These are phyloP conservation scores for Sclerotiophoma versabilis DNA, from an alignment of 2,329 filamentous ascomycete genomes.

Conservation along the genomic window DNA sequence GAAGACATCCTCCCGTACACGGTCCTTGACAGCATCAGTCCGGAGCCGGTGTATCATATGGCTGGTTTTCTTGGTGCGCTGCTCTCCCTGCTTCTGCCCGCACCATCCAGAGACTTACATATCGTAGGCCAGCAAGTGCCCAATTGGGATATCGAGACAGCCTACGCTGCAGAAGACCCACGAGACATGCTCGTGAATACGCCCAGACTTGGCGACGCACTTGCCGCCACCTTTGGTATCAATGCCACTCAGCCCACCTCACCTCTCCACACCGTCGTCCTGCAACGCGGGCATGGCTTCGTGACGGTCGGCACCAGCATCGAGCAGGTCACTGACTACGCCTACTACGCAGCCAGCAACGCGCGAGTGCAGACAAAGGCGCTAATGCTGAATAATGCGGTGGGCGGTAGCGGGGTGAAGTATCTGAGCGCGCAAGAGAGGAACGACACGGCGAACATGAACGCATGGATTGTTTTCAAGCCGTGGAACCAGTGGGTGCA, in stretches of 20 bases:
- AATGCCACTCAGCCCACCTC: constrained; percentile 26
- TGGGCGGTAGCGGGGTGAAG: constrained; percentile 29
- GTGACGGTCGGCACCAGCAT: constrained; percentile 43
- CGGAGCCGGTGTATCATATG: constrained; percentile 46
- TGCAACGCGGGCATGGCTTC: constrained; percentile 55
- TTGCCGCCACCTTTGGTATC: constrained; percentile 30
- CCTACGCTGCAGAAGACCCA: constrained; percentile 20
- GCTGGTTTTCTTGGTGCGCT: constrained; percentile 40
- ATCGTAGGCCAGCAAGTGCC: constrained; percentile 21
- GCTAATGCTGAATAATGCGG: constrained; percentile 27
- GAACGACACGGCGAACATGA: constrained; percentile 45
- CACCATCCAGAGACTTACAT: neutral
- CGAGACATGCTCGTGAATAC: constrained; percentile 37
- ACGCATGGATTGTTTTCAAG: constrained; percentile 40
- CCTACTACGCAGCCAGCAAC: constrained; percentile 45
- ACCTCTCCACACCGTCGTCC: constrained; percentile 33
- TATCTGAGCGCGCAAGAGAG: constrained; percentile 44
- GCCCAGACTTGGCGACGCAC: constrained; percentile 25
- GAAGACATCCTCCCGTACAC: constrained; percentile 48
- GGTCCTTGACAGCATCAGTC: constrained; percentile 8
- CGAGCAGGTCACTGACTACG: constrained; percentile 49
- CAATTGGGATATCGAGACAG: constrained; percentile 33
- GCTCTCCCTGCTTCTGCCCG: neutral
- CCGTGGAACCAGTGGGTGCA: constrained; percentile 51
- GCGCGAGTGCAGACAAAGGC: constrained; percentile 50